Percentiles rank a stretch among this genome's conserved stretches.
Conservation (phyloP, 768 basidiomycete species). For the Lactarius hatsudake region DNA sequence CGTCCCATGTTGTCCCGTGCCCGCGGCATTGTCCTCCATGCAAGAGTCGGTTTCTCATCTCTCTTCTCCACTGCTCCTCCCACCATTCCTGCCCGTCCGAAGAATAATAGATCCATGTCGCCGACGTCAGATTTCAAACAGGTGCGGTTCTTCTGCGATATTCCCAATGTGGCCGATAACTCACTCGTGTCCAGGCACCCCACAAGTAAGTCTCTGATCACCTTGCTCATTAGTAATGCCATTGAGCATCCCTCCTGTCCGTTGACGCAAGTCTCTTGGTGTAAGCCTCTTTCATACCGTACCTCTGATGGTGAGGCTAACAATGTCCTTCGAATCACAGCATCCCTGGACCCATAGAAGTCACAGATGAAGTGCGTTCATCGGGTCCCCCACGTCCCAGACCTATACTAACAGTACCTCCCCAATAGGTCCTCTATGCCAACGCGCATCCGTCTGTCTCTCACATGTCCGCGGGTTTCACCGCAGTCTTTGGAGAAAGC, state of each 20-base stretch:
- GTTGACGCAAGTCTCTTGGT: slow-evolving; percentile 30
- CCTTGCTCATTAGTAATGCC: neutral
- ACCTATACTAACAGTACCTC: neutral
- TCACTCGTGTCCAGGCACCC: slow-evolving; percentile 36
- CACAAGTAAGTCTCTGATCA: slow-evolving; percentile 45
- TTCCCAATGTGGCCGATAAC: slow-evolving; percentile 13
- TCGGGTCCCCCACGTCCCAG: neutral
- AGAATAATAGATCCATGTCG: slow-evolving; percentile 32
- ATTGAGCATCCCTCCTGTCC: neutral
- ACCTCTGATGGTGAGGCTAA: slow-evolving; percentile 25
- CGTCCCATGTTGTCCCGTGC: slow-evolving; percentile 22
- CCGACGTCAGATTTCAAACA: slow-evolving; percentile 34
- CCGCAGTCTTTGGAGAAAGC: slow-evolving; percentile 84
- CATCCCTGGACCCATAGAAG: slow-evolving; percentile 57
- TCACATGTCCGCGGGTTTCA: slow-evolving; percentile 86
- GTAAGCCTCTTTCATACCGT: slow-evolving; percentile 16
- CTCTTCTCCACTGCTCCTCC: slow-evolving; percentile 11
- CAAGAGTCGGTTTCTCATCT: neutral
- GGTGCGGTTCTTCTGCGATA: slow-evolving; percentile 27
- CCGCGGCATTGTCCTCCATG: slow-evolving; percentile 3
- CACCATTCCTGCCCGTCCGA: slow-evolving; percentile 11
- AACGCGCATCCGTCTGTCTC: slow-evolving; percentile 92
- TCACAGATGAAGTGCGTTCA: slow-evolving; percentile 52
- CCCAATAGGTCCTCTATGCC: slow-evolving; percentile 72
- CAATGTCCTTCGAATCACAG: slow-evolving; percentile 26